Evolutionary conservation across 1,139 yeast species (phyloP), one percentile per base, ranked within the genome.

Genomic region (Arxiozyma bovina): DNA sequence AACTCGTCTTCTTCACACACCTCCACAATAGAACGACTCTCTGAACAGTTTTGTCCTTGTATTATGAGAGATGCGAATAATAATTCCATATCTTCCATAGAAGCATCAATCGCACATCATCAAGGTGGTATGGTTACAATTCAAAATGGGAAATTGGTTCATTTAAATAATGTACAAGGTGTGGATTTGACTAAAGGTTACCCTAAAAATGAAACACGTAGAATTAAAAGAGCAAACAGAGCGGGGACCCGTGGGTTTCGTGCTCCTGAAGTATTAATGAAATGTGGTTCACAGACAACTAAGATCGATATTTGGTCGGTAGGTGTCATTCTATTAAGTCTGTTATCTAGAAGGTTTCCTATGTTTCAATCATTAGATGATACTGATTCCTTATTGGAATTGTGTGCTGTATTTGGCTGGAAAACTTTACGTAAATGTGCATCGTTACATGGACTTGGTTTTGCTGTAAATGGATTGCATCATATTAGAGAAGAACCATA

Each of bases 231-330:
- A 57, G 98, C 98, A 1, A 93, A 93, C 66, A 82, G 99, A 63
- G 99, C 99, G 0, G 99, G 99, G 1, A 94, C 99, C 0, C 79
- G 99, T 63, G 98, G 98, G 0, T 90, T 90, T 67, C 77, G 98
- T 61, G 96, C 98, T 0, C 97, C 97, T 0, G 98, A 90, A 68
- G 97, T 90, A 2, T 73, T 91, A 56, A 79, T 90, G 70, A 89
- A 89, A 68, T 90, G 98, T 70, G 81, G 88, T 1, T 83, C 87
- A 57, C 98, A 91, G 71, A 77, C 86, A 9, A 80, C 88, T 1
- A 85, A 85, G 66, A 81, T 90, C 45, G 97, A 90, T 69, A 80
- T 89, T 18, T 90, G 97, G 97, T 85, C 96, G 1, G 95, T 91
- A 0, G 97, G 97, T 2, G 88, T 90, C 4, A 86, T 89, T 60